Base-by-base conservation (phyloP, 129 eudicot genomes). In the Gnaphalium uliginosum region DNA sequence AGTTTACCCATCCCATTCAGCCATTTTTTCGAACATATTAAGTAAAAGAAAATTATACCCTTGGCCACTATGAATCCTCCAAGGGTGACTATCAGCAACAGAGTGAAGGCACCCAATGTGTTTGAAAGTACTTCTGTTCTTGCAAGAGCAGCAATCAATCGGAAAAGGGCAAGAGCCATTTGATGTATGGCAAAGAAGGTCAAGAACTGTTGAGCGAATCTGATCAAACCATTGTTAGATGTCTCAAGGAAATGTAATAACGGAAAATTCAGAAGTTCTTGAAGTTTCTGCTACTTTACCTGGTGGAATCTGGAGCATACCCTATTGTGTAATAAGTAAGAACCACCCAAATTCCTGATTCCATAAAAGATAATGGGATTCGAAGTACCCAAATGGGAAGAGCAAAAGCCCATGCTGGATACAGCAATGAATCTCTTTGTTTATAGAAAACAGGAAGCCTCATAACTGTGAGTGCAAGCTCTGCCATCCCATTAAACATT, bases 81-180 rank as follows among this genome's bases (percentile, higher is more conserved):
- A 54, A 79, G 83, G 69, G 79, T 66, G 79, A 79, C 79, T 39
- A 79, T 79, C 14, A 73, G 15, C 62, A 79, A 26, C 18, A 79
- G 23, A 19, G 63, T 79, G 78, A 79, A 79, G 79, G 79, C 69
- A 39, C 83, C 83, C 69, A 79, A 57, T n/a, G 83, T 79, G 54
- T 66, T 73, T 27, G 83, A 30, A 66, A 79, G 78, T 37, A 79
- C 75, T 66, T 79, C 83, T 73, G 83, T 79, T 73, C 83, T 79
- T 73, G 74, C 79, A 54, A 79, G 41, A 54, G 79, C 83, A 66
- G 83, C 83, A 56, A 79, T 18, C 73, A 73, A 79, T 21, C 83
- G 83, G 27, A 79, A 79, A 66, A 79, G 83, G 62, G 83, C n/a
- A 21, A 79, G 79, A 73, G 83, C 83, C 83, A 79, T 79, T 79